These are phyloP conservation scores for Colletotrichum shisoi DNA, from an alignment of 2,329 filamentous ascomycete genomes.

Conservation along the genomic window DNA sequence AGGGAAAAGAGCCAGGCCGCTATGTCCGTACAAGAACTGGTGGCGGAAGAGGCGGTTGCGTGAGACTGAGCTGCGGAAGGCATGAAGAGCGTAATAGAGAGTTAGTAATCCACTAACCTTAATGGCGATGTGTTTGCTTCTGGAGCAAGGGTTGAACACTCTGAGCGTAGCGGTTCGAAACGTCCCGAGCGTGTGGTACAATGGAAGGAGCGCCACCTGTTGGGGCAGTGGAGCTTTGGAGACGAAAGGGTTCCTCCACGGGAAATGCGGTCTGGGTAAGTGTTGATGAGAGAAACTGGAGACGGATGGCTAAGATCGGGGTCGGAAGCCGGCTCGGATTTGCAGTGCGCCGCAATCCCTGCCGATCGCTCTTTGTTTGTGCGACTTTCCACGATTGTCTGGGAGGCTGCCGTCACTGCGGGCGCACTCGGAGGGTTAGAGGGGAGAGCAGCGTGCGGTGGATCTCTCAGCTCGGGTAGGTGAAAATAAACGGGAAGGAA, in stretches of 20 bases:
- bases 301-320: slow-evolving; percentile 26
- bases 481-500: not conserved
- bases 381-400: slow-evolving; percentile 12
- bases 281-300: not conserved
- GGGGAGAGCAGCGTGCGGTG: not conserved
- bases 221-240: slow-evolving; percentile 4
- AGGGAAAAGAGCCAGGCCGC: slow-evolving; percentile 3
- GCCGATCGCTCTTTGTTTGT: slow-evolving; percentile 21
- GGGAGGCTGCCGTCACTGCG: not conserved
- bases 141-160: not conserved
- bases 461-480: not conserved
- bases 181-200: slow-evolving; percentile 4
- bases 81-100: slow-evolving; percentile 2
- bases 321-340: slow-evolving; percentile 34
- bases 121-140: slow-evolving; percentile 3
- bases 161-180: not conserved
- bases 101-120: slow-evolving; percentile 8
- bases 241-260: slow-evolving; percentile 11
- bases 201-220: slow-evolving; percentile 1
- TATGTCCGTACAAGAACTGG: slow-evolving; percentile 19
- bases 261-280: slow-evolving; percentile 9
- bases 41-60: slow-evolving; percentile 42
- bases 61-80: slow-evolving; percentile 41
- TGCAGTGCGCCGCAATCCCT: slow-evolving; percentile 27
- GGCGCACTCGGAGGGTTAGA: not conserved